These are phyloP conservation scores for Metarhizium album DNA, from an alignment of 2,329 filamentous ascomycete species.

Conservation along the genomic window DNA sequence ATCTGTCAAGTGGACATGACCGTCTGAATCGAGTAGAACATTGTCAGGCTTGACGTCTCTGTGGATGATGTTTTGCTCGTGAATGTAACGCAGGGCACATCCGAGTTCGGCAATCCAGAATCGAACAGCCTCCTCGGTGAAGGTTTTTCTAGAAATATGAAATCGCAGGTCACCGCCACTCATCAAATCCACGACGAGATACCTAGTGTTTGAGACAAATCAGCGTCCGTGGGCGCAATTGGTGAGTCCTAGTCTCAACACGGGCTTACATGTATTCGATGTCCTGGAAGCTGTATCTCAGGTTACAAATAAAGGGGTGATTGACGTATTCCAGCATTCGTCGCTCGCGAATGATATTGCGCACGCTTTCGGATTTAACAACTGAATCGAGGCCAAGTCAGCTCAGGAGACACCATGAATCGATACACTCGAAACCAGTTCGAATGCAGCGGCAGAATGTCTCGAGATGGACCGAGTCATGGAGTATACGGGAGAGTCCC, in stretches of 20 bases:
- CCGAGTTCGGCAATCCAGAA: conserved; percentile 96
- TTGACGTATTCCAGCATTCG: conserved; percentile 98
- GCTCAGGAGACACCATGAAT: not conserved
- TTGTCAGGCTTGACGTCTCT: conserved; percentile 90
- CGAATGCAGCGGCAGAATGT: not conserved
- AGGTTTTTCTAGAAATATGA: conserved; percentile 94
- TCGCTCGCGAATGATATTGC: conserved; percentile 94
- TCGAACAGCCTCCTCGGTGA: conserved; percentile 90
- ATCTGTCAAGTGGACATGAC: conserved; percentile 93
- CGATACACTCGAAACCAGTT: not conserved
- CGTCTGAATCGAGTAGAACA: conserved; percentile 75
- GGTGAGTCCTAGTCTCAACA: not conserved
- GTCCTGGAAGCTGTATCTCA: conserved; percentile 98
- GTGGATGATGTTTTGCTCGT: conserved; percentile 79
- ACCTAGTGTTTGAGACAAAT: conserved; percentile 43
- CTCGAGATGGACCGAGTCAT: not conserved
- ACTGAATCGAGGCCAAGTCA: conserved; percentile 41
- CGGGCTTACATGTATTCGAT: conserved; percentile 85
- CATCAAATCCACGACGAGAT: conserved; percentile 97
- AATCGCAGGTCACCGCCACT: conserved; percentile 93
- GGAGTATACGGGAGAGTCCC: not conserved
- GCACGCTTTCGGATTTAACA: conserved; percentile 91
- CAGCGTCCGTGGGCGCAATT: not conserved
- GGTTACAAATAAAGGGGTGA: conserved; percentile 94
- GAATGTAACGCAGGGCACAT: conserved; percentile 81